Evolutionary conservation across 2,329 filamentous ascomycete genomes (phyloP).

Genomic region (Scytalidium sp.): DNA sequence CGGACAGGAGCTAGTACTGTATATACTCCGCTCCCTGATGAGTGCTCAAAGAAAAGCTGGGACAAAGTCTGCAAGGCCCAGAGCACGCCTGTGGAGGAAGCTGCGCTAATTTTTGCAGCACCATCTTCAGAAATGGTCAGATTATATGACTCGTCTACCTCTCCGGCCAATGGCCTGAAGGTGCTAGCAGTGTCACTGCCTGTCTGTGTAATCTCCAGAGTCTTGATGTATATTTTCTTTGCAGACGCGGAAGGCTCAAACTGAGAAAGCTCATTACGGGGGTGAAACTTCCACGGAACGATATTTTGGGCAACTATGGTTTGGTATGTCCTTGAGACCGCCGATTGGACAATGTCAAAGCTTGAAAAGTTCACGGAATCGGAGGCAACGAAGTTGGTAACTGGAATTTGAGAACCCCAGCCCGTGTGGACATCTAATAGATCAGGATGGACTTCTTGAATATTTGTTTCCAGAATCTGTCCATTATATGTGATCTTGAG

Average conservation of each 20-base stretch:
- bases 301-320: slow-evolving; percentile 67
- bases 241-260: slow-evolving; percentile 57
- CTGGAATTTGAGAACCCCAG: background rate
- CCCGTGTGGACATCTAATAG: background rate
- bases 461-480: background rate
- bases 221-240: slow-evolving; percentile 49
- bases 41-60: slow-evolving; percentile 77
- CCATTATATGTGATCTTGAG: slow-evolving; percentile 58
- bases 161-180: slow-evolving; percentile 58
- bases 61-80: slow-evolving; percentile 73
- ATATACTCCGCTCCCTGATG: slow-evolving; percentile 57
- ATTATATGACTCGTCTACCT: slow-evolving; percentile 74
- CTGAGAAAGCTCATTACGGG: slow-evolving; percentile 50
- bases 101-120: slow-evolving; percentile 59
- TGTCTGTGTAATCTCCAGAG: slow-evolving; percentile 62
- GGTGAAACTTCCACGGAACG: slow-evolving; percentile 75
- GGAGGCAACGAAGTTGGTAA: slow-evolving; percentile 3
- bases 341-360: slow-evolving; percentile 52
- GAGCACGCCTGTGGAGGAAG: slow-evolving; percentile 65
- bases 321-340: slow-evolving; percentile 55
- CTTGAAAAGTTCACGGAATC: slow-evolving; percentile 28
- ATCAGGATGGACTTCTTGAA: background rate
- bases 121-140: slow-evolving; percentile 58
- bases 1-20: slow-evolving; percentile 66
- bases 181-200: slow-evolving; percentile 47